Evolutionary conservation across 495 filamentous ascomycete genomes (phyloP), one percentile per base, ranked within the genome.

Genomic region (Trichoderma parareesei): DNA sequence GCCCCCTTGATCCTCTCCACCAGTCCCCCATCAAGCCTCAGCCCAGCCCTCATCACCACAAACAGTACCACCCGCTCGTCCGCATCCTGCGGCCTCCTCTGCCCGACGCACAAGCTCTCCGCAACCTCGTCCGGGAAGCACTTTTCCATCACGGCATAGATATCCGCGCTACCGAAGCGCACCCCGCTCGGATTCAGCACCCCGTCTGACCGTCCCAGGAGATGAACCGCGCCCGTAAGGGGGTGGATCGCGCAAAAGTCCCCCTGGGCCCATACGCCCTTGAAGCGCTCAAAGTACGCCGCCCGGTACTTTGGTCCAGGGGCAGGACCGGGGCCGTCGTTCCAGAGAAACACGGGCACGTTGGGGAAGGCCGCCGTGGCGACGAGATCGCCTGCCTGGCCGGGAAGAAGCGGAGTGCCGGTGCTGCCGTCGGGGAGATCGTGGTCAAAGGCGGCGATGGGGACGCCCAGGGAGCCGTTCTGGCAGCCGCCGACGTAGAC

Each of bases 181-280:
- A 97, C 90, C 0, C 92, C 92, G 10, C 82, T 85, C 0, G 92
- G 92, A 74, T 97, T 97, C 38, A 97, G 77, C 48, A 96, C 91
- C 5, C 92, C 92, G 70, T 97, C 92, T 27, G 92, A 93, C 61
- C 92, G 84, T 46, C 92, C 92, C 53, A 90, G 82, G 71, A 93
- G 88, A 40, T 83, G 73, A 14, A 92, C 71, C 64, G 84, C 81
- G 38, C 81, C 78, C 11, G 89, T 92, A 18, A 77, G 64, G 0
- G 90, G 89, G 69, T 92, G 87, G 59, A 89, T 76, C 57, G 80
- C 78, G 65, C 89, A 84, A 70, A 92, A 92, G 66, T 93, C 90
- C 37, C 90, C 90, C 62, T 92, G 90, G 1, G 87, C 88, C 89
- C 90, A 93, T 8, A 90, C 89, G 66, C 88, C 77, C 61, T 85